Evolutionary conservation across 2,329 filamentous ascomycete genomes (phyloP), one percentile per base, ranked within the genome.

Genomic region (Nothophaeocryptopus gaeumannii): DNA sequence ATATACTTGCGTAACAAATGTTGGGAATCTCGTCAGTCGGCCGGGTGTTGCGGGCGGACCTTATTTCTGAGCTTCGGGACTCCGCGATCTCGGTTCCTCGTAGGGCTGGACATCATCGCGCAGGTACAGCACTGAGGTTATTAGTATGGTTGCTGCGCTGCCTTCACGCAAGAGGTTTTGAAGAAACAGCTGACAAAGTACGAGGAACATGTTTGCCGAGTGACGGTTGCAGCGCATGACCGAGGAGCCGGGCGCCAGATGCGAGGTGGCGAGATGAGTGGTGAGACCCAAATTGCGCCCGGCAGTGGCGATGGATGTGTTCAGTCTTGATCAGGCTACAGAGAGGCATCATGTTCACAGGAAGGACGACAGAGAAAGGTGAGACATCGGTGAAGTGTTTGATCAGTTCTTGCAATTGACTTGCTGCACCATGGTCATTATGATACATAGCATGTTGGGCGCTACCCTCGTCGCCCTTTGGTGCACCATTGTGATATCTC

Each of bases 391-490:
- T 39, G 35, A 41, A 45, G 47, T 38, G 12, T 45, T 45, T 62
- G 59, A 63, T 59, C 53, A 47, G 52, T 45, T 45, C 30, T 58
- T 55, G 54, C 56, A 53, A 53, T 56, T 58, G 57, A 51, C 52
- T 60, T 26, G 20, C 53, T 57, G 65, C 59, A 67, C 56, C 66
- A 67, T 67, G 55, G 60, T 67, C 67, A 67, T 70, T 70, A 70
- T 68, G 66, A 68, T 70, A 69, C 67, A 67, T 53, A 55, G 55
- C 58, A 63, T 54, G 47, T 51, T 48, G 55, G 54, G 58, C 37
- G 42, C 34, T 34, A 50, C 54, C 20, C 20, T 26, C 20, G 3
- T 51, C 49, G 48, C 47, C 44, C 53, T 55, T 42, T 15, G 58
- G 58, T 61, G 61, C 62, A 63, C 58, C 54, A 26, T 26, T 26